These are phyloP conservation scores for Globisporangium echinulatum DNA, from an alignment of 352 stramenopile species.

Conservation along the genomic window DNA sequence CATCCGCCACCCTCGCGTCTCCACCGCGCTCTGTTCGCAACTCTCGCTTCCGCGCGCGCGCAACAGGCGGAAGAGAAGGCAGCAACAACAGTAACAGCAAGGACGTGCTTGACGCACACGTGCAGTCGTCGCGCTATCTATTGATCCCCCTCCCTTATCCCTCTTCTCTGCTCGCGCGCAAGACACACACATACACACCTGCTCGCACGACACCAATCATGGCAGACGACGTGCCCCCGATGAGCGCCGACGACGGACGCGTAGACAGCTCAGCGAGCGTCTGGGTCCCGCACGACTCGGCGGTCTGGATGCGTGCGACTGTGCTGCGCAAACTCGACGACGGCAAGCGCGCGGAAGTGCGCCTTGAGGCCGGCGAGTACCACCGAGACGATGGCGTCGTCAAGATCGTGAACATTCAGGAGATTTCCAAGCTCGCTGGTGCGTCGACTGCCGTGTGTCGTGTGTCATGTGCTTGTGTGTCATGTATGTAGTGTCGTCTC, in stretches of 20 bases:
- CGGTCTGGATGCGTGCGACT: slow-evolving; percentile 77
- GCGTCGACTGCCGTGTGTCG: neutral
- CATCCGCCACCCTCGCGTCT: too few relatives aligned
- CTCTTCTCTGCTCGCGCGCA: neutral
- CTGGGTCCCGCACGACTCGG: slow-evolving; percentile 68
- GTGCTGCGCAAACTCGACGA: slow-evolving; percentile 51
- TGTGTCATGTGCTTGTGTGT: too few relatives aligned
- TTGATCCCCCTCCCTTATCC: neutral
- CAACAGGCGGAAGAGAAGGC: slow-evolving; percentile 1
- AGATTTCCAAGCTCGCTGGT: slow-evolving; percentile 59
- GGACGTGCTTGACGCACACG: too few relatives aligned
- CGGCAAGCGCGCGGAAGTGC: slow-evolving; percentile 46
- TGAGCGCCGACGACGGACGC: slow-evolving; percentile 16
- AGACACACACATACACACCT: neutral
- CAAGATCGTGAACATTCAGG: slow-evolving; percentile 50
- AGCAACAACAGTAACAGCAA: neutral
- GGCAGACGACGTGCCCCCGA: slow-evolving; percentile 18
- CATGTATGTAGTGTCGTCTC: neutral
- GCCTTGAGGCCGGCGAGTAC: slow-evolving; percentile 46
- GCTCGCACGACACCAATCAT: slow-evolving; percentile 14
- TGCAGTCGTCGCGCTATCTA: neutral
- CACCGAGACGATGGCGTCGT: slow-evolving; percentile 55
- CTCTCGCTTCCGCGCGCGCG: neutral
- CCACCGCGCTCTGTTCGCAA: neutral
- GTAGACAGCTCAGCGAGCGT: slow-evolving; percentile 67